Base-by-base conservation (phyloP, 345 rosid genomes). In the Aquilaria yunnanensis region DNA sequence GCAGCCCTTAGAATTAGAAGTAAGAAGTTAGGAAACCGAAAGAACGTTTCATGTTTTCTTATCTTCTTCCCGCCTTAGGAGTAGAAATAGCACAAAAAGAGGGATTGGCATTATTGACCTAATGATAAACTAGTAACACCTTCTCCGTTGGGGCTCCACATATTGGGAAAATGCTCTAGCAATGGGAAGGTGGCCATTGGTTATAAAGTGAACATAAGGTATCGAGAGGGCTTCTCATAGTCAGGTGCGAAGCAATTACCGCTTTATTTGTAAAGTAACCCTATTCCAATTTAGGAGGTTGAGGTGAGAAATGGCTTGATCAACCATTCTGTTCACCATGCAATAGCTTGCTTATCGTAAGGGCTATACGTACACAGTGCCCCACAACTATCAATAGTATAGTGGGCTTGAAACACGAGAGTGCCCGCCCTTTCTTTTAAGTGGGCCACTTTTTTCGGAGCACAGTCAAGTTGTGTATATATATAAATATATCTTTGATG, bases 271-370 rank as follows among this genome's bases (percentile, higher is more conserved):
- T n/a, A n/a, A n/a, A n/a, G n/a, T n/a, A n/a, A n/a, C n/a, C n/a
- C n/a, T n/a, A n/a, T n/a, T n/a, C n/a, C n/a, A n/a, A n/a, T n/a
- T n/a, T n/a, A n/a, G n/a, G n/a, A n/a, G n/a, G n/a, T n/a, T n/a
- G n/a, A 56, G 59, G 59, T 10, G 59, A 56, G 59, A 56, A 56
- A 56, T 56, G 59, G 46, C 51, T 12, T 59, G 51, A 47, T 59
- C 31, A 16, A 45, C 49, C 51, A n/a, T 43, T 58, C 13, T 14
- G 23, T 58, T 58, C n/a, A 9, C 62, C 50, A 58, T 3, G 6
- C 51, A 58, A 31, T 14, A 32, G 45, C 51, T 54, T 54, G 57
- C 57, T 54, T 9, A 54, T 55, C 33, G 58, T 55, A 31, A 43
- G 33, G n/a, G n/a, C 41, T 55, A 16, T 55, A 54, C 29, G 57